Evolutionary conservation across 805 yeast species (phyloP).

Genomic region (Wickerhamomyces queroliae): DNA sequence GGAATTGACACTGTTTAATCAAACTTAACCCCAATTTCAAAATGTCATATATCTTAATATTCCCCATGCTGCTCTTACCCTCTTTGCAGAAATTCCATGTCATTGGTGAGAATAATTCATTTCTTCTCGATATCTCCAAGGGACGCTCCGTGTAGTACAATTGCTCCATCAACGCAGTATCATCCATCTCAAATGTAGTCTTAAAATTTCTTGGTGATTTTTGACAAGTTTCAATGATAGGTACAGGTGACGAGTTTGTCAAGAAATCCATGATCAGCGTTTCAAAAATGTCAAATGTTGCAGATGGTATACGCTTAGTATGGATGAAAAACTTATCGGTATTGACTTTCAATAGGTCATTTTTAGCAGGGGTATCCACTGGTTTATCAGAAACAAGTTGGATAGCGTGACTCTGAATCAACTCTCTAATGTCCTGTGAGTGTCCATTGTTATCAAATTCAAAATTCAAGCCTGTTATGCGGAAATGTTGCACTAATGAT

Average conservation of each 20-base stretch:
- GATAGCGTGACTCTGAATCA: conserved; percentile 1
- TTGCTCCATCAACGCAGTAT: no score
- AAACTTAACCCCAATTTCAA: neutral
- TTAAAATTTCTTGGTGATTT: neutral
- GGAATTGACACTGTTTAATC: neutral
- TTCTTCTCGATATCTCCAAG: no score
- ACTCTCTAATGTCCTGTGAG: conserved; percentile 1
- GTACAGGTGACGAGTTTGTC: neutral
- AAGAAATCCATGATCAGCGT: neutral
- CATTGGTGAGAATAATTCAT: neutral
- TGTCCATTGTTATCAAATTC: conserved; percentile 3
- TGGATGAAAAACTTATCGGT: conserved; percentile 7
- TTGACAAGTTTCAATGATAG: neutral
- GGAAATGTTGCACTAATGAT: conserved; percentile 3
- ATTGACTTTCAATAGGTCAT: neutral
- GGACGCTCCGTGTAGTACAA: no score
- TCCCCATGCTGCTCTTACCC: neutral
- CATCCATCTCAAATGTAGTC: neutral
- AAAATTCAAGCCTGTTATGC: conserved; percentile 6
- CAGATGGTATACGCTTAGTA: neutral
- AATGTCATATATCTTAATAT: neutral
- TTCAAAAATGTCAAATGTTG: neutral
- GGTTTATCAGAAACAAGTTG: neutral
- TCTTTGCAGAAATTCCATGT: neutral
- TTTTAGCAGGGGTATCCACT: neutral